Evolutionary conservation across 2,329 filamentous ascomycete genomes (phyloP).

Genomic region (Pseudogymnoascus sp.): DNA sequence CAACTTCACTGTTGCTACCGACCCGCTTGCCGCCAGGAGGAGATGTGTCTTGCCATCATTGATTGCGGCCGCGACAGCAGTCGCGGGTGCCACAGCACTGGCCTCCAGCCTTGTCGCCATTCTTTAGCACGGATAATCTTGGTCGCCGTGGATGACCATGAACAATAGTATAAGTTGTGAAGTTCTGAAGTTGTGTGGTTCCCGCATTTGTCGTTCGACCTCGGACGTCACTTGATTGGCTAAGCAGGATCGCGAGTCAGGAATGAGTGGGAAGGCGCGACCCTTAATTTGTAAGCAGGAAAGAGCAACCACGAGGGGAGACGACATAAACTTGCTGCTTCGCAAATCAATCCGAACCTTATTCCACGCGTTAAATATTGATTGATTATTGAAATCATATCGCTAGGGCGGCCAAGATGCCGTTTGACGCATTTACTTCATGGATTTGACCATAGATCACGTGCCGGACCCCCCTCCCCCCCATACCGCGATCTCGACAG

Average conservation of each 20-base stretch:
- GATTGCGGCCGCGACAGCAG: constrained; percentile 1
- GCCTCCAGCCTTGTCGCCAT: neutral
- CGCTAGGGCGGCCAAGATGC: neutral
- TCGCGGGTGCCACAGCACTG: neutral
- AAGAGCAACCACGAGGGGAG: neutral
- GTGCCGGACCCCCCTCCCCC: neutral
- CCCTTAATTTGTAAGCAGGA: neutral
- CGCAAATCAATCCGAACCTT: neutral
- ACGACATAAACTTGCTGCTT: neutral
- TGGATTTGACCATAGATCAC: neutral
- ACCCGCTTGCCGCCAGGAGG: constrained; percentile 58
- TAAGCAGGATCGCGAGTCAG: neutral
- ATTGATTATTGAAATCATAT: neutral
- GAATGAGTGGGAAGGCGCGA: neutral
- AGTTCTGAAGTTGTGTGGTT: neutral
- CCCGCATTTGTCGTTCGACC: neutral
- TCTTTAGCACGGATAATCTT: neutral
- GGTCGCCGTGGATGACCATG: neutral
- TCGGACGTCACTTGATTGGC: neutral
- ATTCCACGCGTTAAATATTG: neutral
- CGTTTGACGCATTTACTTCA: neutral
- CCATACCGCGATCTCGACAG: neutral
- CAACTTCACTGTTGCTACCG: constrained; percentile 84
- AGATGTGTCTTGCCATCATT: constrained; percentile 50
- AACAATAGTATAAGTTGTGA: neutral